Evolutionary conservation across 1,284 basidiomycete genomes (phyloP).

Genomic region (Ceratobasidium sp.): DNA sequence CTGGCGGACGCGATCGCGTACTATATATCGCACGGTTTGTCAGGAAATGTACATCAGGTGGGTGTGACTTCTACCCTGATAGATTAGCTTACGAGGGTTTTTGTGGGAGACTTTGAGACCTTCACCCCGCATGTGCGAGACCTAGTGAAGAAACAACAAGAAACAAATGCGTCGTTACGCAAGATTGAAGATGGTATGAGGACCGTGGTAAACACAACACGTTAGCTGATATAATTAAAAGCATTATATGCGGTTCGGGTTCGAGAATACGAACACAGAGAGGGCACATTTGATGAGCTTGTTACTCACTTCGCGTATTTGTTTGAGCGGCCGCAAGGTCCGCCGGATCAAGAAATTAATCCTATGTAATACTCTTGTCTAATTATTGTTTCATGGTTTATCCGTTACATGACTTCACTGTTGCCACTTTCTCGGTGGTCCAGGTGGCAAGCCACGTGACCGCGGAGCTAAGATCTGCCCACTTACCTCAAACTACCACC

Average conservation of each 20-base stretch:
- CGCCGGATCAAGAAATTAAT: background rate
- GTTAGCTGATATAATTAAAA: background rate
- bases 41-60: constrained; percentile 77
- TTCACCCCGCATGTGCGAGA: constrained; percentile 73
- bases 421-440: background rate
- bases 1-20: constrained; percentile 74
- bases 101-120: constrained; percentile 71
- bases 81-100: background rate
- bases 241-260: constrained; percentile 35
- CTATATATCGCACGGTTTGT: constrained; percentile 79
- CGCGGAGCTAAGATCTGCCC: background rate
- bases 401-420: background rate
- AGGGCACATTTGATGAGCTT: constrained; percentile 30
- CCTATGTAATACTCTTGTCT: background rate
- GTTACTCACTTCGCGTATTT: constrained; percentile 13
- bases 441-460: constrained; percentile 36
- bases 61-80: constrained; percentile 46
- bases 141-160: constrained; percentile 84
- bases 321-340: constrained; percentile 8
- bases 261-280: constrained; percentile 24
- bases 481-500: constrained; percentile 3
- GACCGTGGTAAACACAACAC: background rate
- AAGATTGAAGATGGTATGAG: constrained; percentile 92
- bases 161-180: constrained; percentile 82
- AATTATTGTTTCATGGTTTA: background rate